A percentile compares a stretch with the other conserved stretches of the same genome.
Evolutionary conservation across 1,139 yeast species (phyloP).

Genomic region (Pichia sorboxylosa): DNA sequence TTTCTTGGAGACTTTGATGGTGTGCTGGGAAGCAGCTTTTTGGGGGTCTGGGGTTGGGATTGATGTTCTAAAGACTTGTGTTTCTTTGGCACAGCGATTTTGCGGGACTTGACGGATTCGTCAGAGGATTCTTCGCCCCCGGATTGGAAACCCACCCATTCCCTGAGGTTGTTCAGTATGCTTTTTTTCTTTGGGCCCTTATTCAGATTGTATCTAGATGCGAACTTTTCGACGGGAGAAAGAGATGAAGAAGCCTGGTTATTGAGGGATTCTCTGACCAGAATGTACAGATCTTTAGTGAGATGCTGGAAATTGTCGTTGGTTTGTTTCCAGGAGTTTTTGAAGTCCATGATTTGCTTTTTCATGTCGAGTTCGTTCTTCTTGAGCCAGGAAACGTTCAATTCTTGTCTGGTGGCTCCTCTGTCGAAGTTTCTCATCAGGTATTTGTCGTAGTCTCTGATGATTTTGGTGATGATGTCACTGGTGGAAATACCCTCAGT

Average conservation of each 20-base stretch:
- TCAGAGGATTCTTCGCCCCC: too few species aligned
- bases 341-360: conserved; percentile 78
- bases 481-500: conserved; percentile 95
- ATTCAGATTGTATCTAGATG: conserved; percentile 45
- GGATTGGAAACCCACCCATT: conserved; percentile 61
- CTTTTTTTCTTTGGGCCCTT: conserved; percentile 31
- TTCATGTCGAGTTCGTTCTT: conserved; percentile 91
- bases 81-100: too few species aligned
- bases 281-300: conserved; percentile 72
- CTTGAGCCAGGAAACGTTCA: conserved; percentile 93
- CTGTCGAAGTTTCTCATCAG: conserved; percentile 94
- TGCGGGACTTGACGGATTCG: too few species aligned
- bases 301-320: conserved; percentile 59
- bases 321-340: conserved; percentile 72
- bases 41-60: too few species aligned
- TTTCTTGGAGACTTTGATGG: too few species aligned
- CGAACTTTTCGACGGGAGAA: conserved; percentile 49
- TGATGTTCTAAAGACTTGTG: too few species aligned
- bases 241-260: conserved; percentile 21
- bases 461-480: conserved; percentile 88
- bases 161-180: conserved; percentile 52
- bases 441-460: conserved; percentile 91
- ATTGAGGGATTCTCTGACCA: conserved; percentile 63
- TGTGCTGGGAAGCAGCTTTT: too few species aligned
- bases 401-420: conserved; percentile 92